phyloP scores from a whole-genome alignment of 768 basidiomycete species.

The Lentinula guzmanii region DNA sequence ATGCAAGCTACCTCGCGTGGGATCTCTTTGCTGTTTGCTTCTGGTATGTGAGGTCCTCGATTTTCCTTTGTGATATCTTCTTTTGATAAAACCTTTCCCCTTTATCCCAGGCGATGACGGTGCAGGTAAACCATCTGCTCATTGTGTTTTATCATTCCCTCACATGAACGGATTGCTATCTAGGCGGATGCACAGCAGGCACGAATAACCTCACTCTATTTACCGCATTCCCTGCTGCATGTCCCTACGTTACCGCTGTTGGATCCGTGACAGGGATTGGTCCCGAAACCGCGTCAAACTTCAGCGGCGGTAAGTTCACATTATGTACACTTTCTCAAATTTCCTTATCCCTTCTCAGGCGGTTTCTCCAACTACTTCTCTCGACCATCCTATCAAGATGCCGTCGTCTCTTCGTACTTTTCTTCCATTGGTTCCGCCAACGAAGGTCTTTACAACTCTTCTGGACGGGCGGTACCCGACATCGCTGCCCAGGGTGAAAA shows the following conservation, averaged over 20 bases:
- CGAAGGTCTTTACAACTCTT: slow-evolving; percentile 40
- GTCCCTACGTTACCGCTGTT: slow-evolving; percentile 24
- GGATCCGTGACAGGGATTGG: slow-evolving; percentile 37
- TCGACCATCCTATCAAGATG: slow-evolving; percentile 19
- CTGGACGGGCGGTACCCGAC: slow-evolving; percentile 31
- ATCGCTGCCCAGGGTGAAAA: slow-evolving; percentile 35
- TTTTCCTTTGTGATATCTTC: not conserved
- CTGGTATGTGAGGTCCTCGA: slow-evolving; percentile 26
- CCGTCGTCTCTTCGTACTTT: slow-evolving; percentile 17
- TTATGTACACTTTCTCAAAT: not conserved
- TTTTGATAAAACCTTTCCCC: not conserved
- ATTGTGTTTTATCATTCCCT: not conserved
- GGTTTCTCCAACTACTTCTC: slow-evolving; percentile 43
- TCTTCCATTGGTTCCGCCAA: slow-evolving; percentile 21
- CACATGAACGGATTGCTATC: not conserved
- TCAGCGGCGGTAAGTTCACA: slow-evolving; percentile 26
- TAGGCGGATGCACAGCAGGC: not conserved
- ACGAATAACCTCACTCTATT: slow-evolving; percentile 13
- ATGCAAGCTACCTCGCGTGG: slow-evolving; percentile 40
- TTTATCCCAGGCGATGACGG: not conserved
- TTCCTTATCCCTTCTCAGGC: slow-evolving; percentile 20
- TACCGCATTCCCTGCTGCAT: slow-evolving; percentile 42
- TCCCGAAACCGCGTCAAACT: slow-evolving; percentile 33
- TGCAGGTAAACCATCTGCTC: not conserved
- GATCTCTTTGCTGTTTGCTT: slow-evolving; percentile 39